phyloP scores from a whole-genome alignment of 352 stramenopile species.

The Lagenidium sp. region DNA sequence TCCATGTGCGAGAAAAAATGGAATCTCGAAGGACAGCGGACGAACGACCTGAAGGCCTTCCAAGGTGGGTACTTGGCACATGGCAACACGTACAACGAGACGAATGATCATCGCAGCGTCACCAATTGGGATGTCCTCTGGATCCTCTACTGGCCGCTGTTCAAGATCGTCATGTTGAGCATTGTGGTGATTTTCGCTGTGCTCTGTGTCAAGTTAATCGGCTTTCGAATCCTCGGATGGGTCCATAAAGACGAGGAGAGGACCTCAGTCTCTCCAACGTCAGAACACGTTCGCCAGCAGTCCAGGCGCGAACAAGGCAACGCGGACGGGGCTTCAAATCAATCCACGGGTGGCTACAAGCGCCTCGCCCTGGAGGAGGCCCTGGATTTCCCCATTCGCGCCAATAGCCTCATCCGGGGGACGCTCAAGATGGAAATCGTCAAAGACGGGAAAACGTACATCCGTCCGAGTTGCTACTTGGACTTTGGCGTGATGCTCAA shows the following conservation, averaged over 20 bases:
- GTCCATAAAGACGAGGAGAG: neutral
- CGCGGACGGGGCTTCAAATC: neutral
- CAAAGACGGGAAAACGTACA: conserved; percentile 11
- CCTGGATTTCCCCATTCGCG: conserved; percentile 13
- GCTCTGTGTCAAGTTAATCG: neutral
- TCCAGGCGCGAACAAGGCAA: neutral
- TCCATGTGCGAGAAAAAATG: conserved; percentile 10
- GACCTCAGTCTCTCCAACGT: too few species aligned
- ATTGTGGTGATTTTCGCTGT: neutral
- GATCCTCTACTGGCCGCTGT: conserved; percentile 9
- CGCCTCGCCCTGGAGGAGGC: conserved; percentile 13
- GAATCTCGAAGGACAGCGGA: conserved; percentile 4
- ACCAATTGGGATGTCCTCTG: conserved; percentile 1
- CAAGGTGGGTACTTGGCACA: conserved; percentile 5
- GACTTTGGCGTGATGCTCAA: conserved; percentile 21
- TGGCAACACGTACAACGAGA: conserved; percentile 6
- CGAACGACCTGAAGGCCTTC: conserved; percentile 9
- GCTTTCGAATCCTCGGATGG: neutral
- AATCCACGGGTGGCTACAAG: conserved; percentile 1
- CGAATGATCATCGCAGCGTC: neutral
- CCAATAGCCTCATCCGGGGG: conserved; percentile 13
- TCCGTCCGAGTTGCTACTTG: conserved; percentile 20
- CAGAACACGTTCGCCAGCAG: neutral
- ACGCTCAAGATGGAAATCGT: conserved; percentile 15
- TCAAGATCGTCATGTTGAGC: conserved; percentile 1